Conservation (phyloP, 176 grass and related monocot species). For the Carex parvula region DNA sequence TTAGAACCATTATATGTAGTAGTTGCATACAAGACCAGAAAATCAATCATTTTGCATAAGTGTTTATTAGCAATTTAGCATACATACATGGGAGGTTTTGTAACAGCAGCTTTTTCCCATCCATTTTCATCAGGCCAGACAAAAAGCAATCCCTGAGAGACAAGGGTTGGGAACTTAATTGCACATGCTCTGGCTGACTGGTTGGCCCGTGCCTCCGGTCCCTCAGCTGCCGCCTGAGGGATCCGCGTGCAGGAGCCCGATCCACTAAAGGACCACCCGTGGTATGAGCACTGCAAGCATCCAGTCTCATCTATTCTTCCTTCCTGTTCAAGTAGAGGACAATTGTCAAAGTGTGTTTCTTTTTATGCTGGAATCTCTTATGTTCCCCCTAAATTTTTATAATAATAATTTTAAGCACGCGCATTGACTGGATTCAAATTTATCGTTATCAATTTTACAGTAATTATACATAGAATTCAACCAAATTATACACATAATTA, state of each 20-base stretch:
- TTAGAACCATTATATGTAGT: background rate
- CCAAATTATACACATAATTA: no score
- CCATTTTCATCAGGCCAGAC: slow-evolving; percentile 95
- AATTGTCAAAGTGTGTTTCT: background rate
- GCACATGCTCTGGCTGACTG: slow-evolving; percentile 58
- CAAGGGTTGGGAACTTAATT: slow-evolving; percentile 72
- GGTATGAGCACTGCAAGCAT: slow-evolving; percentile 94
- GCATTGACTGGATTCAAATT: background rate
- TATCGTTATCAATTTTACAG: background rate
- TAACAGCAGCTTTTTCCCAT: slow-evolving; percentile 64
- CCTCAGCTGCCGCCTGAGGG: slow-evolving; percentile 70
- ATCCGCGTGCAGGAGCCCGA: slow-evolving; percentile 69
- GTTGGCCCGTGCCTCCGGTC: slow-evolving; percentile 51
- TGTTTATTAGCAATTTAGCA: background rate
- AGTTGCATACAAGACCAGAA: background rate
- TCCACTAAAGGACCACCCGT: slow-evolving; percentile 87
- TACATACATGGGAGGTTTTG: slow-evolving; percentile 70
- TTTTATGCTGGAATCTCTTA: background rate
- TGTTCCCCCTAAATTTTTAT: background rate
- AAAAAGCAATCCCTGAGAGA: slow-evolving; percentile 87
- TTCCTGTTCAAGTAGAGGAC: slow-evolving; percentile 41
- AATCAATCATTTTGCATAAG: background rate
- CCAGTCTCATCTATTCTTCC: slow-evolving; percentile 91
- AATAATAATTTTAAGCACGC: background rate
- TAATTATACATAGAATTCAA: background rate